These are phyloP conservation scores for Lasiodiplodia sp. DNA, from an alignment of 2,329 filamentous ascomycete species.

Conservation along the genomic window DNA sequence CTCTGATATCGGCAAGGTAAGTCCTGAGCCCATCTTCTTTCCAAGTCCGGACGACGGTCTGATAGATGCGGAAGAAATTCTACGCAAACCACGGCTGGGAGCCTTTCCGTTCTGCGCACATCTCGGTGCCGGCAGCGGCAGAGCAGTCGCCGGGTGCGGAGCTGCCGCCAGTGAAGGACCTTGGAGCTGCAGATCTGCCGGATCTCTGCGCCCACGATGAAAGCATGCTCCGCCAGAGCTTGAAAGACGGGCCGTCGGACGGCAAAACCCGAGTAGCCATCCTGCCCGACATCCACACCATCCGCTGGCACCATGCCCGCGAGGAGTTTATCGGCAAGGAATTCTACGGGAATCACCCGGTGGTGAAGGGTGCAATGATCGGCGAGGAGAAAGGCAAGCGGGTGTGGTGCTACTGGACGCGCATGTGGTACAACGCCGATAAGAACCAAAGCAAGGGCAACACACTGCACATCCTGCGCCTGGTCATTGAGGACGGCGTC, in stretches of 20 bases:
- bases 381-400: conserved; percentile 58
- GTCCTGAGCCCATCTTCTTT: conserved; percentile 55
- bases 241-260: conserved; percentile 52
- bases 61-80: conserved; percentile 57
- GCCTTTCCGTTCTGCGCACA: conserved; percentile 74
- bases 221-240: conserved; percentile 61
- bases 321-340: conserved; percentile 78
- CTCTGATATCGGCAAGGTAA: conserved; percentile 55
- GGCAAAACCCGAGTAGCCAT: conserved; percentile 67
- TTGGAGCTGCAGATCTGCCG: conserved; percentile 68
- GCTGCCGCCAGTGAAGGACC: conserved; percentile 45
- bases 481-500: conserved; percentile 59
- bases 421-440: conserved; percentile 67
- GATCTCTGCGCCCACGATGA: conserved; percentile 71
- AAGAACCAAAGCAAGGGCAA: conserved; percentile 65
- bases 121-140: conserved; percentile 64
- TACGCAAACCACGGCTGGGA: conserved; percentile 79
- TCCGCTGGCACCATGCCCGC: conserved; percentile 80
- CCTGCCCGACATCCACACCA: conserved; percentile 70
- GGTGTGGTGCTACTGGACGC: conserved; percentile 78
- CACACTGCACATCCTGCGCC: conserved; percentile 71
- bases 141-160: conserved; percentile 11
- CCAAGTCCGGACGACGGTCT: conserved; percentile 14
- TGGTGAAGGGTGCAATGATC: conserved; percentile 75
- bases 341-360: conserved; percentile 64